These are phyloP conservation scores for Aspergillus pseudoglaucus DNA, from an alignment of 2,329 filamentous ascomycete genomes.

Conservation along the genomic window DNA sequence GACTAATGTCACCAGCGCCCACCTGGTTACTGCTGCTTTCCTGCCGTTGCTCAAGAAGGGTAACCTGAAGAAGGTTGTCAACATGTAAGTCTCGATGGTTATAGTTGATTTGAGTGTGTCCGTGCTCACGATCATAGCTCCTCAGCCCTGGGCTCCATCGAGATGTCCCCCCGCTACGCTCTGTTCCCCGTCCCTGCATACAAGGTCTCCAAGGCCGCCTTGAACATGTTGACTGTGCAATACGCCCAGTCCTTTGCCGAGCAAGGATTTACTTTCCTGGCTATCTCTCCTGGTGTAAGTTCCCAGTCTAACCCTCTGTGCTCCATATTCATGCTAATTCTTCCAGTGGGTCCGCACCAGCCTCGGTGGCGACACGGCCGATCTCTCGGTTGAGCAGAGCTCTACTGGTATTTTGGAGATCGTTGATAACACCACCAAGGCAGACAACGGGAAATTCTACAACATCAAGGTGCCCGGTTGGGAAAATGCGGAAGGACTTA, in stretches of 20 bases:
- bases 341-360: slow-evolving; percentile 40
- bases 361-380: slow-evolving; percentile 31
- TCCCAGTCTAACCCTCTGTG: neutral
- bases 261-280: slow-evolving; percentile 39
- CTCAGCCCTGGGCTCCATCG: slow-evolving; percentile 37
- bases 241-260: slow-evolving; percentile 21
- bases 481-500: slow-evolving; percentile 23
- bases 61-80: slow-evolving; percentile 36
- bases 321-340: neutral
- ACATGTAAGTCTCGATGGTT: slow-evolving; percentile 27
- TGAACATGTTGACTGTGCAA: slow-evolving; percentile 44
- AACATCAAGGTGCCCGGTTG: slow-evolving; percentile 29
- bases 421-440: slow-evolving; percentile 34
- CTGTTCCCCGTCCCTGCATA: slow-evolving; percentile 29
- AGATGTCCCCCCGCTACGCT: slow-evolving; percentile 13
- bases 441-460: slow-evolving; percentile 43
- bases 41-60: slow-evolving; percentile 30
- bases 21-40: slow-evolving; percentile 30
- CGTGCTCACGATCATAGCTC: slow-evolving; percentile 21
- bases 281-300: slow-evolving; percentile 42
- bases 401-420: slow-evolving; percentile 35
- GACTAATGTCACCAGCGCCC: slow-evolving; percentile 35
- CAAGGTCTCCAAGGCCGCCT: slow-evolving; percentile 44
- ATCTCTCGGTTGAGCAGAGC: slow-evolving; percentile 32
- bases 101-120: neutral